phyloP scores from a whole-genome alignment of 345 rosid species.

The Fremontodendron californicum region DNA sequence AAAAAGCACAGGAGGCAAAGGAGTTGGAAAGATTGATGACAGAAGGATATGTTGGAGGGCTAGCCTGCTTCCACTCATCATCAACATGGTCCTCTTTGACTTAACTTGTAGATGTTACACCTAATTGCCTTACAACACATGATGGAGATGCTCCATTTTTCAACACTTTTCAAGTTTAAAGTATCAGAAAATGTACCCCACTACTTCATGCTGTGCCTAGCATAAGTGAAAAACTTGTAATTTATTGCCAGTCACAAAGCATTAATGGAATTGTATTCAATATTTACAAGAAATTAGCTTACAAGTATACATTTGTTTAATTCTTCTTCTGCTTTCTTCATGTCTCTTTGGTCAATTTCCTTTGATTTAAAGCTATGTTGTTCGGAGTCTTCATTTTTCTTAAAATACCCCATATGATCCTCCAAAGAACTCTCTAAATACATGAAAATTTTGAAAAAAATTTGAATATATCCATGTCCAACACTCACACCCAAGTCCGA shows the following conservation, averaged over 20 bases:
- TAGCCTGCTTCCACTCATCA: constrained; percentile 36
- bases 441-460: no score
- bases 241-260: constrained; percentile 4
- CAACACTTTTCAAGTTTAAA: constrained; percentile 8
- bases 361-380: background rate
- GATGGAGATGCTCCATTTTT: constrained; percentile 16
- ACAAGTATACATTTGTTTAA: background rate
- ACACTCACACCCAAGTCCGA: no score
- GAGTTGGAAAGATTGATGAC: constrained; percentile 51
- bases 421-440: no score
- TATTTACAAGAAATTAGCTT: background rate
- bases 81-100: constrained; percentile 30
- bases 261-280: background rate
- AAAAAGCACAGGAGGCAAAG: constrained; percentile 56
- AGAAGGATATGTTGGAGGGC: constrained; percentile 42
- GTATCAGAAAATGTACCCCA: background rate
- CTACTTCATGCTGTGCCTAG: background rate
- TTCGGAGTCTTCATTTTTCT: no score
- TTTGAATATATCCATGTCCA: no score
- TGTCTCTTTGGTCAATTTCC: background rate
- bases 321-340: background rate
- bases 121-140: constrained; percentile 9
- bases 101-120: no score
- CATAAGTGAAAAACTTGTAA: constrained; percentile 17
- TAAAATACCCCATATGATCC: no score